Percentiles rank a stretch among this genome's conserved stretches.
Evolutionary conservation across 768 basidiomycete genomes (phyloP).

Genomic region (Rhodotorula graminis): DNA sequence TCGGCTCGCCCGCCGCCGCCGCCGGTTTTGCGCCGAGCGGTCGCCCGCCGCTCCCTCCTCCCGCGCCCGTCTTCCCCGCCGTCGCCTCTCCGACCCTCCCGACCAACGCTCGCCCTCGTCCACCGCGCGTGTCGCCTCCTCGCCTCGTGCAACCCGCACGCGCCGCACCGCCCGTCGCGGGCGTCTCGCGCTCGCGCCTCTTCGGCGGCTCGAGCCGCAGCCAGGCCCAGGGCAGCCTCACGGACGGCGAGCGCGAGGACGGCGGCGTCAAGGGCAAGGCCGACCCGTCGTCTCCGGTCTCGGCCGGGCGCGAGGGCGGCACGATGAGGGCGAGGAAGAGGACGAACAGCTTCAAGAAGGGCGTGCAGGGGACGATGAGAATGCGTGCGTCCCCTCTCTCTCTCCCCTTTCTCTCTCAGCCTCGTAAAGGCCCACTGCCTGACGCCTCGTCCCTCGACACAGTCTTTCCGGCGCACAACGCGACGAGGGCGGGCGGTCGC

Average conservation of each 20-base stretch:
- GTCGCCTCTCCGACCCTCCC: neutral
- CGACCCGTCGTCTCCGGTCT: neutral
- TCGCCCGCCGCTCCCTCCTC: neutral
- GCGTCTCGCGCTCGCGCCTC: neutral
- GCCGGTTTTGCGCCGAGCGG: no score
- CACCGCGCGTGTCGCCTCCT: neutral
- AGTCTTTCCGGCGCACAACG: conserved; percentile 9
- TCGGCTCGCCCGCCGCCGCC: no score
- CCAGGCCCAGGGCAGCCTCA: neutral
- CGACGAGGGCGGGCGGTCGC: neutral
- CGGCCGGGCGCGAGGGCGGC: no score
- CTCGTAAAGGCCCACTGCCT: no score
- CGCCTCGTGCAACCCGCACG: no score
- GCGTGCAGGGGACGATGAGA: conserved; percentile 21
- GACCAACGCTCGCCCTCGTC: neutral
- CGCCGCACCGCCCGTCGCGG: conserved; percentile 7
- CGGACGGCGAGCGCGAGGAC: neutral
- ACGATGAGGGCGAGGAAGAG: conserved; percentile 5
- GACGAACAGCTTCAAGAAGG: conserved; percentile 17
- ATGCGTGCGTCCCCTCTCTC: conserved; percentile 12
- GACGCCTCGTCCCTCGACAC: neutral
- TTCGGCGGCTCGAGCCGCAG: neutral
- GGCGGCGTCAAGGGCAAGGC: neutral
- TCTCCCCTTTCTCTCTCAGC: neutral
- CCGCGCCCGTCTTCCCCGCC: neutral